Base-by-base conservation (phyloP, 768 basidiomycete species). In the Tephrocybe sp. region DNA sequence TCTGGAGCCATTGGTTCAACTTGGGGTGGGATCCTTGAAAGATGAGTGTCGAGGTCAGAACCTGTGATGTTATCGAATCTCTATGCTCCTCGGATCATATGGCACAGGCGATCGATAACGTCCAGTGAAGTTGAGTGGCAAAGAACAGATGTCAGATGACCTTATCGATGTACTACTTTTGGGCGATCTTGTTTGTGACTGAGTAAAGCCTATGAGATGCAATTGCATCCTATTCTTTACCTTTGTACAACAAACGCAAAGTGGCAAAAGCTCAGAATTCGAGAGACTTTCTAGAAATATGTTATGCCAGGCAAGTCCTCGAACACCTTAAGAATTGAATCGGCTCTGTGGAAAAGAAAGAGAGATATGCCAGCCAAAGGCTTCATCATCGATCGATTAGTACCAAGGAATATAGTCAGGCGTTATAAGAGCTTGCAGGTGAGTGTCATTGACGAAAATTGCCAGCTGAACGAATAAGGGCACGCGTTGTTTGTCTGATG, bases 1-100 rank as follows among this genome's bases (percentile, higher is more conserved):
- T 74, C 69, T 41, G 56, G 54, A 41, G 58, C 58, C 58, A 59
- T 59, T n/a, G 8, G 6, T 42, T 15, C 29, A 43, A 22, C 15
- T 12, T 12, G 24, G 34, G 23, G 39, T 19, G 25, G 22, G 45
- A 18, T 44, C 31, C 19, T 24, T 36, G 29, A 23, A 30, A 49
- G 29, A n/a, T 29, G 25, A 41, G 18, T 15, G 42, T 43, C 6
- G 37, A 41, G n/a, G 27, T 22, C 24, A 37, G 16, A 27, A 9
- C 6, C 24, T 45, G 30, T 19, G 29, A 19, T 18, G 34, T 3
- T 23, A 22, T 42, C 27, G 21, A 52, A 45, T 15, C 29, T 15
- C 44, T 34, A 19, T 34, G n/a, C n/a, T n/a, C 24, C 33, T 18
- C 13, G 31, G 22, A 9, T 31, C 45, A 38, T 38, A 38, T 38